Conservation (phyloP, 1,284 basidiomycete genomes). For the Marasmius fiardii region DNA sequence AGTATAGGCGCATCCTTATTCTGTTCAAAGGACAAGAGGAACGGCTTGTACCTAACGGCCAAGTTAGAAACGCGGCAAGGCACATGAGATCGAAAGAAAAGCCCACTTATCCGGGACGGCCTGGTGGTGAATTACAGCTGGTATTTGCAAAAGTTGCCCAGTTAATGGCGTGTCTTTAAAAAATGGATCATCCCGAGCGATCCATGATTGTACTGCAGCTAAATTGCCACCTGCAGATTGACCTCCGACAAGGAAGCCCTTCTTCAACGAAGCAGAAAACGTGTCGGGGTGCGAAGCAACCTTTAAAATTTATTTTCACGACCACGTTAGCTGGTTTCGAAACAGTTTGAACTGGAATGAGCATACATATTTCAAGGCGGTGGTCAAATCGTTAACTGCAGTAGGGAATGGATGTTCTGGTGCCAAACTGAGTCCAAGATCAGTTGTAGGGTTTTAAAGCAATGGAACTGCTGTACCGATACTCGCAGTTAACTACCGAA, state of each 20-base stretch:
- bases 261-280: slow-evolving; percentile 4
- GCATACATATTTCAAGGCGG: slow-evolving; percentile 15
- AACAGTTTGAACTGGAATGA: neutral
- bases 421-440: slow-evolving; percentile 4
- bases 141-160: slow-evolving; percentile 12
- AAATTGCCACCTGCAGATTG: slow-evolving; percentile 11
- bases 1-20: slow-evolving; percentile 11
- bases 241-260: slow-evolving; percentile 14
- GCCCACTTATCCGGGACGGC: slow-evolving; percentile 11
- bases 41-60: slow-evolving; percentile 12
- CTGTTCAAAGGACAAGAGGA: slow-evolving; percentile 10
- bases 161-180: slow-evolving; percentile 10
- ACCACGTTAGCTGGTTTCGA: no score
- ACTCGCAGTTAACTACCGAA: slow-evolving; percentile 13
- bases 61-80: no score
- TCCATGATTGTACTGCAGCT: slow-evolving; percentile 5
- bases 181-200: slow-evolving; percentile 13
- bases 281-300: neutral
- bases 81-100: neutral
- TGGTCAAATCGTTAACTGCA: slow-evolving; percentile 12
- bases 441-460: neutral
- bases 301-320: neutral
- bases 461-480: slow-evolving; percentile 6
- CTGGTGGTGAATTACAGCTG: slow-evolving; percentile 5
- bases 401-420: slow-evolving; percentile 18